Conservation (phyloP, 2,329 filamentous ascomycete genomes). For the Spiromastix sp. region DNA sequence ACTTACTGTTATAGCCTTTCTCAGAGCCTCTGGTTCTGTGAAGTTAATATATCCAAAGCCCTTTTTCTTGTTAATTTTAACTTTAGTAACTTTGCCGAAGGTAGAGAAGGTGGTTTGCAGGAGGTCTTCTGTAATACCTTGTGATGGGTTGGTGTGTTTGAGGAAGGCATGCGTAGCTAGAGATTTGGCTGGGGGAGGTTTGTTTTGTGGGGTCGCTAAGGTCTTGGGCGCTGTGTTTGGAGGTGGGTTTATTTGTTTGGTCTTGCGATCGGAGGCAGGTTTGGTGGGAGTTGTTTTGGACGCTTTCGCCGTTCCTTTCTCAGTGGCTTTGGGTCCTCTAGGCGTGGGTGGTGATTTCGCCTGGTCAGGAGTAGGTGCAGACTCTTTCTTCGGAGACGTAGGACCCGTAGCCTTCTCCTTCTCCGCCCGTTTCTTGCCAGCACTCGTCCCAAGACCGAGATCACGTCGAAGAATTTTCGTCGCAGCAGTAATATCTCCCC, state of each 20-base stretch:
- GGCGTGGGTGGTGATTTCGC: conserved; percentile 6
- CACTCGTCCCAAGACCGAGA: conserved; percentile 41
- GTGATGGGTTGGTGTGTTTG: conserved; percentile 77
- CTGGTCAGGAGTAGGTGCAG: conserved; percentile 3
- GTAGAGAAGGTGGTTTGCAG: conserved; percentile 63
- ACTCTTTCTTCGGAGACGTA: conserved; percentile 6
- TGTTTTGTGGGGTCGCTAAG: conserved; percentile 10
- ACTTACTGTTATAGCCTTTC: conserved; percentile 73
- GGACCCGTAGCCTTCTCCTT: conserved; percentile 19
- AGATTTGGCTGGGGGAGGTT: conserved; percentile 12
- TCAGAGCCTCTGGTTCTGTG: conserved; percentile 58
- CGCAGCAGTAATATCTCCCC: conserved; percentile 43
- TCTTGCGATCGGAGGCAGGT: conserved; percentile 9
- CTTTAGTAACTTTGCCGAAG: conserved; percentile 65
- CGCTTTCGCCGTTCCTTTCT: conserved; percentile 7
- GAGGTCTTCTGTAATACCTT: conserved; percentile 76
- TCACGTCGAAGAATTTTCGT: conserved; percentile 54
- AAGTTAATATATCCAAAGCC: conserved; percentile 93
- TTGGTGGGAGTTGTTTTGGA: conserved; percentile 7
- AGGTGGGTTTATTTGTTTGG: conserved; percentile 5
- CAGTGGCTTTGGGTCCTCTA: conserved; percentile 5
- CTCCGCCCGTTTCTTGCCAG: conserved; percentile 29
- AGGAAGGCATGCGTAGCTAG: conserved; percentile 51
- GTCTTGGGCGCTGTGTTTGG: neutral
- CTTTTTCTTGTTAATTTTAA: conserved; percentile 91